Evolutionary conservation across 768 basidiomycete species (phyloP), one percentile per base, ranked within the genome.

Genomic region (Trametes elegans): DNA sequence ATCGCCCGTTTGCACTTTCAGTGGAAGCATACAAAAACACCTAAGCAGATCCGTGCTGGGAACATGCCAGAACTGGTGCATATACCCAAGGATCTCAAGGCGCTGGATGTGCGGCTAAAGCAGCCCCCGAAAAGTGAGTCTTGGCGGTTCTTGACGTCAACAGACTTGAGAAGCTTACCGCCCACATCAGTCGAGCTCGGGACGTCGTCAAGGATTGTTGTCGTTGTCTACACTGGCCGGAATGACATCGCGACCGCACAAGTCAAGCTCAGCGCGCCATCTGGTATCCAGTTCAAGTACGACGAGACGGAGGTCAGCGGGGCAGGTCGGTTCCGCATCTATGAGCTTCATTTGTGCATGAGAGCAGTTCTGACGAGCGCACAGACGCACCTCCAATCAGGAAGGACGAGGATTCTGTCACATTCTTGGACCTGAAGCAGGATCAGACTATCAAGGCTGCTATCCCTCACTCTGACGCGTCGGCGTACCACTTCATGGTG

Each of bases 381-480:
- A 14, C 34, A 57, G 66, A 64, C 43, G 21, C 41, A 5, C 53
- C 55, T 7, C 48, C 35, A 7, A 57, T 83, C 3, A 67, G 78
- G 53, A 63, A 67, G 23, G 69, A 71, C n/a, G 74, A 75, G 29
- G 73, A 77, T 29, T 67, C 71, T 11, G 68, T 89, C 19, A 70
- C 74, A 16, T 61, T 88, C 16, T 45, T 69, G 21, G 75, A 87
- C 49, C 63, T 85, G 13, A 71, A 79, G 2, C 68, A 74, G 60
- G 74, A 80, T 49, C 71, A 73, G 3, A 71, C 70, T 19, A 56
- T 86, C 23, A 66, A 71, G n/a, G 67, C 89, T 40, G 69, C 76
- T 26, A 64, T 90, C 27, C 87, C 89, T 3, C 85, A 91, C 66
- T 79, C 80, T 0, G 85, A 88, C 66, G 78, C 79, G 0, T 83